phyloP scores from a whole-genome alignment of 768 basidiomycete genomes.

The Boletus rex-veris region DNA sequence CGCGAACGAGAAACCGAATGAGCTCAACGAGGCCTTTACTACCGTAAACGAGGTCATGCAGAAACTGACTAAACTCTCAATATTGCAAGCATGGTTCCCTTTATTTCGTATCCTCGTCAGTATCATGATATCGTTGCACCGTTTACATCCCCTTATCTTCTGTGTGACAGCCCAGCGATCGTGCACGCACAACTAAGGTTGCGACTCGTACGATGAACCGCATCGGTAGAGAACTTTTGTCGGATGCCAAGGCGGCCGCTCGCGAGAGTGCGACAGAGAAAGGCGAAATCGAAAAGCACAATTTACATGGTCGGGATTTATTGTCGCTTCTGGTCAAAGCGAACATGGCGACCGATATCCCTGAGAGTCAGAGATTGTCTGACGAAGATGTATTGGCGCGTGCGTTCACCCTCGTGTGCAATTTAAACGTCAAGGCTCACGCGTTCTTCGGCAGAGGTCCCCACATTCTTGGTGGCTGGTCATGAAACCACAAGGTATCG shows the following conservation, averaged over 20 bases:
- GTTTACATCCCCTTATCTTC: not conserved
- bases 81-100: constrained; percentile 37
- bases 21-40: constrained; percentile 32
- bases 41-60: constrained; percentile 17
- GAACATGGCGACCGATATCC: constrained; percentile 59
- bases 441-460: constrained; percentile 42
- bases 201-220: constrained; percentile 43
- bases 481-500: constrained; percentile 54
- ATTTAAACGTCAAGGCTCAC: not conserved
- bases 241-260: constrained; percentile 44
- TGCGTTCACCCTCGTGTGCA: constrained; percentile 26
- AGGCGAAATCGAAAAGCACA: constrained; percentile 33
- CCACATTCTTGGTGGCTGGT: constrained; percentile 57
- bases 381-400: constrained; percentile 61
- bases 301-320: constrained; percentile 47
- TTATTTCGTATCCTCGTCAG: constrained; percentile 40
- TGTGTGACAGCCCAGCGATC: constrained; percentile 21
- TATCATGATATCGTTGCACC: not conserved
- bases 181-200: constrained; percentile 10
- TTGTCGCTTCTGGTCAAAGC: constrained; percentile 58
- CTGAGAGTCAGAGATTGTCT: constrained; percentile 50
- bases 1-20: constrained; percentile 24
- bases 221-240: constrained; percentile 48
- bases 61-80: constrained; percentile 16
- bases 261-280: constrained; percentile 20